Percentiles rank a stretch among this genome's conserved stretches.
phyloP scores from a whole-genome alignment of 306 rosid genomes.

The Morella rubra region DNA sequence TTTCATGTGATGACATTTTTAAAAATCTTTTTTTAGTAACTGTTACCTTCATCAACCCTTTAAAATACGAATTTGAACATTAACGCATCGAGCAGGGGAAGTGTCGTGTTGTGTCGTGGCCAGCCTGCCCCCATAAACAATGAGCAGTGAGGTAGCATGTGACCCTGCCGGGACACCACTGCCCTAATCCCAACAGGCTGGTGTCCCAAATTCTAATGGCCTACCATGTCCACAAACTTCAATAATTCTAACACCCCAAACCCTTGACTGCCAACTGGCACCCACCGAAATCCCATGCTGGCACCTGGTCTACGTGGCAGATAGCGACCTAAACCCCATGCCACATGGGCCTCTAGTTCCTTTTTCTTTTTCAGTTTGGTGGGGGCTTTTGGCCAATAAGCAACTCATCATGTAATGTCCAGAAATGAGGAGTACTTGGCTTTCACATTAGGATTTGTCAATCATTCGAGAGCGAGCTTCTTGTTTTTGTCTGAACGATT shows the following conservation, averaged over 20 bases:
- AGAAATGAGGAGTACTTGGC: neutral
- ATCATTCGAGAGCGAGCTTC: neutral
- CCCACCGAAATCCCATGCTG: conserved; percentile 36
- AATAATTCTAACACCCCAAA: neutral
- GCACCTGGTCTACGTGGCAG: conserved; percentile 34
- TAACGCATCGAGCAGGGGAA: conserved; percentile 18
- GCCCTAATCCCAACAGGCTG: neutral
- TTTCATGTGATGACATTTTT: too few relatives aligned
- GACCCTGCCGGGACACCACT: conserved; percentile 26
- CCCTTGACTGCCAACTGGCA: conserved; percentile 35
- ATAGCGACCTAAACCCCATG: conserved; percentile 28
- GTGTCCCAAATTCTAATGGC: neutral
- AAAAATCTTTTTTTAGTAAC: too few relatives aligned
- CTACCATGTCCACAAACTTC: neutral
- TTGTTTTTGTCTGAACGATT: neutral
- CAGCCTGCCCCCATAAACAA: conserved; percentile 24
- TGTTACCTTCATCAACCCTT: too few relatives aligned
- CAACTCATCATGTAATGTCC: neutral
- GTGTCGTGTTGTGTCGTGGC: conserved; percentile 27
- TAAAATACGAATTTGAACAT: too few relatives aligned
- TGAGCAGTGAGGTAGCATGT: conserved; percentile 8
- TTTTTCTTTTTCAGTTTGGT: neutral
- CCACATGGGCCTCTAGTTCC: conserved; percentile 28
- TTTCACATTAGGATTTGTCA: too few relatives aligned
- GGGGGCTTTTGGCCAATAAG: neutral